Evolutionary conservation across 805 yeast genomes (phyloP), one percentile per base, ranked within the genome.

Genomic region (Wickerhamiella vanderwaltii): DNA sequence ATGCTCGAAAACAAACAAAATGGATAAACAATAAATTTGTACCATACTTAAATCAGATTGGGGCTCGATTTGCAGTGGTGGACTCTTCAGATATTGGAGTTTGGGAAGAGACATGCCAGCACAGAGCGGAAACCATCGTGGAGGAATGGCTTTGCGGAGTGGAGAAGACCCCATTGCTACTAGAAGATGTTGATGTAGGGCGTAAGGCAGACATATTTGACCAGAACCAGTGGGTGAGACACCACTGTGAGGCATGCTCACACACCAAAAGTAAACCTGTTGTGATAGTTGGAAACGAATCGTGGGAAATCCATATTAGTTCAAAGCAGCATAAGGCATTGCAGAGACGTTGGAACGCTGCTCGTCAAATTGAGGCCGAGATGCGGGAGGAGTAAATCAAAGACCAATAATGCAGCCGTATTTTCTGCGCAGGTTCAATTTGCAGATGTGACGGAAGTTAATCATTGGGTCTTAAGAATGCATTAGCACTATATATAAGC

Each of bases 1-100:
- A 91, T 59, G 94, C 97, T 1, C 78, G 77, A 47, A 71, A 72
- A 47, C 98, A 91, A 56, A 76, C 85, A 9, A 86, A 85, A 56
- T 91, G 97, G 96, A 86, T 91, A 47, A 69, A 71, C 37, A 82
- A 79, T 49, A 65, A 75, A 45, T 60, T 91, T 11, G 67, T 77
- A 0, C 73, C 76, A 0, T 86, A 79, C 57, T 56, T 78, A 15
- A 57, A 59, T 15, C 65, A 69, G 24, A 66, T 76, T 38, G 83
- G 83, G 1, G 85, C 85, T 0, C 69, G 72, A 29, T 55, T 83
- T 5, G 82, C 72, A 46, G 52, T 85, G 0, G 59, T 87, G 4
- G 81, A 91, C 62, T 88, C 97, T 1, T 73, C 91, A 0, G 79
- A 85, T 56, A 58, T 88, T 38, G 22, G 47, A 0, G 31, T 58